phyloP scores from a whole-genome alignment of 208 protist species.

The Crithidia bombi region DNA sequence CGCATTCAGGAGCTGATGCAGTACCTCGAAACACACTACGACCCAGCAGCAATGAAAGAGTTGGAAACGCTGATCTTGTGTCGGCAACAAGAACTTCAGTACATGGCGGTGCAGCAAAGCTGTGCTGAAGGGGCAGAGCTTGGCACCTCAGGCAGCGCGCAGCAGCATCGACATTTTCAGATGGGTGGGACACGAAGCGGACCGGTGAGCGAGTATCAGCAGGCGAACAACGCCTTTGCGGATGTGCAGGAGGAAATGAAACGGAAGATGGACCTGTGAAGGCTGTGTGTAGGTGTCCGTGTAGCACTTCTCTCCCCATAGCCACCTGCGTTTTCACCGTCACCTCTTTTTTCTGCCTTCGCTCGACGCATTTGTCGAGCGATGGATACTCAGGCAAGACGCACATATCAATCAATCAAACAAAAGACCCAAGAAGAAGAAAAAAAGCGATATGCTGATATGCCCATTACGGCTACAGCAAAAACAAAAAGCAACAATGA shows the following conservation, averaged over 20 bases:
- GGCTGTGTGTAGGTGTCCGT: background rate
- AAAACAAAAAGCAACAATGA: too few relatives aligned
- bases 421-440: too few relatives aligned
- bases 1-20: slow-evolving; percentile 16
- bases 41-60: slow-evolving; percentile 12
- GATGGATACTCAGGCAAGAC: too few relatives aligned
- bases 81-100: slow-evolving; percentile 8
- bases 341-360: background rate
- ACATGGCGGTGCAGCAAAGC: background rate
- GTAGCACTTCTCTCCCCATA: background rate
- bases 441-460: too few relatives aligned
- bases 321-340: background rate
- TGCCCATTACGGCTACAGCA: too few relatives aligned
- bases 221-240: slow-evolving; percentile 13
- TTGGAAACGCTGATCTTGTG: slow-evolving; percentile 10
- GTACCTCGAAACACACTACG: slow-evolving; percentile 15
- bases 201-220: slow-evolving; percentile 10
- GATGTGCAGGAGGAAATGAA: slow-evolving; percentile 35
- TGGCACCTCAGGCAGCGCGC: background rate
- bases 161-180: slow-evolving; percentile 20
- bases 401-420: background rate
- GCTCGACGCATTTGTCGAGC: too few relatives aligned
- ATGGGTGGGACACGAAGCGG: background rate
- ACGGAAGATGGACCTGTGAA: slow-evolving; percentile 13
- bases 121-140: background rate